Percentiles rank a stretch among this genome's conserved stretches.
These are phyloP conservation scores for Podila epigama DNA, from an alignment of 192 early-diverging fungal species.

Conservation along the genomic window DNA sequence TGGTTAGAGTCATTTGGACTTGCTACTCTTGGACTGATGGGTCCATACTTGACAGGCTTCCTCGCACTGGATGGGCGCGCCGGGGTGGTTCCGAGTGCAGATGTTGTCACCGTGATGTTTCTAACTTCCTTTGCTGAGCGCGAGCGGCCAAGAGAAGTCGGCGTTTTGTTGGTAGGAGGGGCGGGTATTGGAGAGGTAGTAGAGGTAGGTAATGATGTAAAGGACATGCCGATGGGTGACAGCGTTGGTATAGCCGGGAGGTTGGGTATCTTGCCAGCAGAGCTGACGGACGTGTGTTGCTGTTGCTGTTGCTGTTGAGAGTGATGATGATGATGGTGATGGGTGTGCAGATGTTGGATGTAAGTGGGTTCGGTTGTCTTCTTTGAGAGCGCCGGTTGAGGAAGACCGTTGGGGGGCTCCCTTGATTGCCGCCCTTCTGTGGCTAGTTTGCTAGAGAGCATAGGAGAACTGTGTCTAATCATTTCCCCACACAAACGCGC, in stretches of 20 bases:
- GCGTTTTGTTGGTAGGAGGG: not conserved
- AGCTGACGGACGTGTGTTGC: not conserved
- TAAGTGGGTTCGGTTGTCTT: too few relatives aligned
- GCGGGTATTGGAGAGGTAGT: not conserved
- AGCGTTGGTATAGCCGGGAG: not conserved
- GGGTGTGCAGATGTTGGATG: too few relatives aligned
- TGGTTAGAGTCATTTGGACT: too few relatives aligned
- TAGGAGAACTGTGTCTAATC: too few relatives aligned
- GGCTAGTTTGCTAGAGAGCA: too few relatives aligned
- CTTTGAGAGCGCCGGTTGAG: too few relatives aligned
- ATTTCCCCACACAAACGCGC: too few relatives aligned
- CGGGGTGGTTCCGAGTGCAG: not conserved
- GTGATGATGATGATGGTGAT: not conserved
- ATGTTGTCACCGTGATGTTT: not conserved
- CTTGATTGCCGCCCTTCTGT: too few relatives aligned
- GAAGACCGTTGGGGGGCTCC: too few relatives aligned
- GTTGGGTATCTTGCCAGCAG: not conserved
- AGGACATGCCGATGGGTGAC: not conserved
- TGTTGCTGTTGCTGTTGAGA: not conserved
- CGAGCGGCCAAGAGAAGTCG: not conserved
- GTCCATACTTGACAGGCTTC: not conserved
- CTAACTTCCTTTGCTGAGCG: not conserved
- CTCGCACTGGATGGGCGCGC: conserved; percentile 1
- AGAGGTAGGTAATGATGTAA: not conserved
- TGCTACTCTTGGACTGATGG: not conserved